Percentiles rank a stretch among this genome's conserved stretches.
Conservation (phyloP, 371 early-diverging fungal species). For the Mucor sp. region DNA sequence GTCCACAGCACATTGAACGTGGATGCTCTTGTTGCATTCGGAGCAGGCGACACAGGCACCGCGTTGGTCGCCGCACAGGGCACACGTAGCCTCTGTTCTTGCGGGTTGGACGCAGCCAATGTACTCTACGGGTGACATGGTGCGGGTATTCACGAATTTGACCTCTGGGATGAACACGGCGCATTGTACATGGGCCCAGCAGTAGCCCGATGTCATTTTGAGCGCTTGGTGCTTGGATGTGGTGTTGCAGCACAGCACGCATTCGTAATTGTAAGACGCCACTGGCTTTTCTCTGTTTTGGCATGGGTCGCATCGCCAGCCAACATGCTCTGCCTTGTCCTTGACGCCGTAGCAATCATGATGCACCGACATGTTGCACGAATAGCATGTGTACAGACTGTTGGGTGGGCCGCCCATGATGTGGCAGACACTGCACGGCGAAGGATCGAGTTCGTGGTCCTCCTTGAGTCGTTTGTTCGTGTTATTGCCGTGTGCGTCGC, state of each 20-base stretch:
- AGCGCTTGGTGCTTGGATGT: slow-evolving; percentile 60
- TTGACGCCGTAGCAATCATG: slow-evolving; percentile 57
- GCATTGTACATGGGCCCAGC: slow-evolving; percentile 95
- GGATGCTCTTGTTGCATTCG: slow-evolving; percentile 40
- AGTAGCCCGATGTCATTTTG: slow-evolving; percentile 84
- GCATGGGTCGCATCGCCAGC: slow-evolving; percentile 71
- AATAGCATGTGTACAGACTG: slow-evolving; percentile 53
- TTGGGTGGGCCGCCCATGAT: slow-evolving; percentile 23
- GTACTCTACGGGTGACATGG: slow-evolving; percentile 79
- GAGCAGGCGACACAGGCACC: slow-evolving; percentile 51
- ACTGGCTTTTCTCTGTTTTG: slow-evolving; percentile 59
- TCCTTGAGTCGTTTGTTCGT: background rate
- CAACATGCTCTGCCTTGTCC: slow-evolving; percentile 12
- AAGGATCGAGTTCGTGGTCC: slow-evolving; percentile 11
- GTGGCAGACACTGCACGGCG: slow-evolving; percentile 59
- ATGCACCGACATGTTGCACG: slow-evolving; percentile 67
- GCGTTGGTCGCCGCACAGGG: slow-evolving; percentile 41
- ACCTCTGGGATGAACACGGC: slow-evolving; percentile 84
- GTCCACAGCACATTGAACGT: slow-evolving; percentile 55
- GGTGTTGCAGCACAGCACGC: slow-evolving; percentile 59
- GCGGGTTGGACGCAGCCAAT: slow-evolving; percentile 66
- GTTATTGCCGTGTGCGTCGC: background rate
- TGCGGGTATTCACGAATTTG: slow-evolving; percentile 61
- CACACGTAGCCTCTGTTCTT: slow-evolving; percentile 63
- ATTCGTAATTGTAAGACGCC: slow-evolving; percentile 63